Conservation (phyloP, 2,329 filamentous ascomycete species). For the Colletotrichum sp. region DNA sequence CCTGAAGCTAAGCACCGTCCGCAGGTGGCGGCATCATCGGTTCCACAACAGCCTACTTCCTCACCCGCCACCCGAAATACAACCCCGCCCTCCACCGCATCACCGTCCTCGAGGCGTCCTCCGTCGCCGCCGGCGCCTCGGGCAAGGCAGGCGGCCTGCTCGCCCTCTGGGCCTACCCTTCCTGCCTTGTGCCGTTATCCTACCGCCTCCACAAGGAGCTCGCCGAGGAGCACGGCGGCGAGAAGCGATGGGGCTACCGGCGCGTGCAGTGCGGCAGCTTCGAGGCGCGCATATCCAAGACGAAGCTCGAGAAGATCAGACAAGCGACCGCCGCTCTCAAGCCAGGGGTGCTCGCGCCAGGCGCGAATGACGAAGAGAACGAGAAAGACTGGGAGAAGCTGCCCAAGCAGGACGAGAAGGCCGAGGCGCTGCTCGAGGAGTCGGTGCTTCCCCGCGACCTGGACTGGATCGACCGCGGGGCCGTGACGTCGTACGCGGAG, state of each 20-base stretch:
- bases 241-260: slow-evolving; percentile 85
- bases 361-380: slow-evolving; percentile 19
- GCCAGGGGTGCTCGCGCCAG: not conserved
- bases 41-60: slow-evolving; percentile 87
- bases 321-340: slow-evolving; percentile 23
- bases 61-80: slow-evolving; percentile 85
- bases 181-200: slow-evolving; percentile 82
- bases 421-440: slow-evolving; percentile 52
- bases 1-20: not conserved
- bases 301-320: slow-evolving; percentile 37
- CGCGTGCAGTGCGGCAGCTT: slow-evolving; percentile 74
- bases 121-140: slow-evolving; percentile 88
- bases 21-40: slow-evolving; percentile 92
- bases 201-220: slow-evolving; percentile 85
- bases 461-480: slow-evolving; percentile 79
- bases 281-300: slow-evolving; percentile 40
- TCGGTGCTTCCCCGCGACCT: slow-evolving; percentile 76
- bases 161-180: slow-evolving; percentile 90
- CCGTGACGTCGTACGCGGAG: slow-evolving; percentile 74
- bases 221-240: slow-evolving; percentile 82
- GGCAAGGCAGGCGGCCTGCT: slow-evolving; percentile 94
- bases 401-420: slow-evolving; percentile 62
- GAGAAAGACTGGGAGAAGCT: slow-evolving; percentile 65
- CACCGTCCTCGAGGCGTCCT: slow-evolving; percentile 84
- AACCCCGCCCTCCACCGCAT: slow-evolving; percentile 77